Conservation (phyloP, 2,329 filamentous ascomycete genomes). For the Fusarium sp. region DNA sequence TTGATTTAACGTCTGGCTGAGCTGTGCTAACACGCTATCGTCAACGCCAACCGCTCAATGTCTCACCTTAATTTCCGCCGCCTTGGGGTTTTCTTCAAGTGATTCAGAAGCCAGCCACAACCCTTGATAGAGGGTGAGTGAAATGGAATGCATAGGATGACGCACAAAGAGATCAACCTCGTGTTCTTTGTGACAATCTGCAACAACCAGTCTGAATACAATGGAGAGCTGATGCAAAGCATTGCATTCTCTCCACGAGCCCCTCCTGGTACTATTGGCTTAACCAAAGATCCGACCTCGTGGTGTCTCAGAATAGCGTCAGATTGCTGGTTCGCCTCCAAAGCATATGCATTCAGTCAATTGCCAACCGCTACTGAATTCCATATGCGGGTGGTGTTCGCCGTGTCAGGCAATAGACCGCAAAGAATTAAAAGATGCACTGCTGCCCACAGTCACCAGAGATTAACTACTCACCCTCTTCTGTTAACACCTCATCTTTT, state of each 20-base stretch:
- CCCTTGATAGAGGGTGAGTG: constrained; percentile 6
- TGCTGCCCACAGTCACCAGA: constrained; percentile 21
- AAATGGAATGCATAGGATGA: constrained; percentile 43
- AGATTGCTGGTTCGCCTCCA: constrained; percentile 27
- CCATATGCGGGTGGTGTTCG: constrained; percentile 36
- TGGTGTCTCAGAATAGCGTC: constrained; percentile 43
- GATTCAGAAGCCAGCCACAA: constrained; percentile 29
- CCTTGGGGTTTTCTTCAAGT: background rate
- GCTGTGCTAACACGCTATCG: constrained; percentile 28
- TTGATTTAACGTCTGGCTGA: constrained; percentile 31
- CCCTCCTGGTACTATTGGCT: constrained; percentile 24
- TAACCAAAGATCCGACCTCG: constrained; percentile 12
- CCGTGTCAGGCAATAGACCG: constrained; percentile 19
- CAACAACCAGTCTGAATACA: constrained; percentile 7
- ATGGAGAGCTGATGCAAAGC: constrained; percentile 18
- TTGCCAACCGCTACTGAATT: constrained; percentile 39
- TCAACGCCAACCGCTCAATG: constrained; percentile 29
- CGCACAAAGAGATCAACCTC: constrained; percentile 32
- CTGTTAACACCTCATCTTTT: constrained; percentile 18
- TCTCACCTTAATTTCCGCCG: constrained; percentile 30
- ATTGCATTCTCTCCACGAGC: constrained; percentile 42
- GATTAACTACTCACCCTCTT: constrained; percentile 18
- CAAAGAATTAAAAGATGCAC: constrained; percentile 40
- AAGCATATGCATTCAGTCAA: constrained; percentile 39
- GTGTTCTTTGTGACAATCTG: constrained; percentile 5